These are phyloP conservation scores for Hypericum perforatum DNA, from an alignment of 345 rosid genomes.

Conservation along the genomic window DNA sequence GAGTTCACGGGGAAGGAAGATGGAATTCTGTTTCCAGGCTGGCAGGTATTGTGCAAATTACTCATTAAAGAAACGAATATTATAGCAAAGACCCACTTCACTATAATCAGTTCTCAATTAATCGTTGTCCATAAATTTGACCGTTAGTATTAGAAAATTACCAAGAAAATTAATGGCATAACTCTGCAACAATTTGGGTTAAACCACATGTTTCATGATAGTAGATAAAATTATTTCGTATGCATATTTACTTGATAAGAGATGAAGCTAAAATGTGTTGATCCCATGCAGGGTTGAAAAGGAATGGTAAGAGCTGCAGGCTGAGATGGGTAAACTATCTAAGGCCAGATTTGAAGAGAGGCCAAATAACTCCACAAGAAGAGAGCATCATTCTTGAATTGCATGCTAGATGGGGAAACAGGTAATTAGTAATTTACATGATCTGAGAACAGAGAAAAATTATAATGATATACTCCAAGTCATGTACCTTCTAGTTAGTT, in stretches of 20 bases:
- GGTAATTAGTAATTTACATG: constrained; percentile 25
- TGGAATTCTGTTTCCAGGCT: constrained; percentile 92
- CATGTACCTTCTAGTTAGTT: neutral
- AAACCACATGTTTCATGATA: no score
- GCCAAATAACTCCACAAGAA: constrained; percentile 86
- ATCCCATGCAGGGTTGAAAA: constrained; percentile 45
- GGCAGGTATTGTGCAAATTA: constrained; percentile 28
- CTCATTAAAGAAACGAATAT: no score
- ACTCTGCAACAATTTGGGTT: no score
- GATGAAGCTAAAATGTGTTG: no score
- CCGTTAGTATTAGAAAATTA: neutral
- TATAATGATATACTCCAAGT: neutral
- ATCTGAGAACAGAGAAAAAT: neutral
- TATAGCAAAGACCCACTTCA: neutral
- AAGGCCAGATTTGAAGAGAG: constrained; percentile 92
- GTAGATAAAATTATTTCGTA: no score
- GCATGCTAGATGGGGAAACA: constrained; percentile 92
- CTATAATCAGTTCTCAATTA: neutral
- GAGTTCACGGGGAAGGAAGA: constrained; percentile 76
- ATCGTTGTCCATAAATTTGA: neutral
- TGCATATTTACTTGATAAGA: no score
- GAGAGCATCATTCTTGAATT: constrained; percentile 71
- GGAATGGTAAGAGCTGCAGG: constrained; percentile 91
- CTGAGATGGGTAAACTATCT: constrained; percentile 91
- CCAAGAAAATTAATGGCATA: no score